Evolutionary conservation across 148 eudicot genomes (phyloP), one percentile per base, ranked within the genome.

Genomic region (Nepenthes mirabilis): DNA sequence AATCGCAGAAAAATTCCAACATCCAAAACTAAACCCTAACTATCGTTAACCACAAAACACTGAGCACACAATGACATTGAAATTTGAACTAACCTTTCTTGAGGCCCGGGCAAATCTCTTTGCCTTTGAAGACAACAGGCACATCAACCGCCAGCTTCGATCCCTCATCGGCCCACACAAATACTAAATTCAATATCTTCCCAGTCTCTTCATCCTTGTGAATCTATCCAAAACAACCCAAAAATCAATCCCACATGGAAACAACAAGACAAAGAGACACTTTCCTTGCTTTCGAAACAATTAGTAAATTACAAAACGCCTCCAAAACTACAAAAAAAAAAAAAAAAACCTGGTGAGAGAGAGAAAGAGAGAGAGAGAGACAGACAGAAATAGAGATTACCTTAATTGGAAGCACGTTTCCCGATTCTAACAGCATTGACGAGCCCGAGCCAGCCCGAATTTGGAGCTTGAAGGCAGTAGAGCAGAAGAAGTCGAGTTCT

Each of bases 371-470:
- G 23, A 23, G 23, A 23, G 23, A 23, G 23, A 23, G 23, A 23
- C 0, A 23, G 23, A 23, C 23, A 23, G 23, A 48, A 52, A 36
- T 33, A 50, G 13, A 33, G 10, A 32, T 32, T 2, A 78, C 82
- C 97, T 88, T 88, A 50, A 88, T 72, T 1, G 96, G 96, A 33
- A 91, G 88, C 14, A 91, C 91, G 59, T 68, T 80, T 47, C 83
- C 81, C 23, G 88, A 78, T 14, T 83, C 75, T 49, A 93, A 62
- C 33, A 93, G 45, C 2, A 73, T 62, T 7, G 82, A 79, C 2
- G 99, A 93, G 3, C 99, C 99, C 34, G 99, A 70, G 13, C 99
- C 99, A 57, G 95, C 96, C 55, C 96, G 70, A 50, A 93, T 74
- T 60, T 88, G 94, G 11, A 88, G 83, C 14, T 82, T 81, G 55